These are phyloP conservation scores for Hyaloscypha variabilis DNA, from an alignment of 495 filamentous ascomycete genomes.

Conservation along the genomic window DNA sequence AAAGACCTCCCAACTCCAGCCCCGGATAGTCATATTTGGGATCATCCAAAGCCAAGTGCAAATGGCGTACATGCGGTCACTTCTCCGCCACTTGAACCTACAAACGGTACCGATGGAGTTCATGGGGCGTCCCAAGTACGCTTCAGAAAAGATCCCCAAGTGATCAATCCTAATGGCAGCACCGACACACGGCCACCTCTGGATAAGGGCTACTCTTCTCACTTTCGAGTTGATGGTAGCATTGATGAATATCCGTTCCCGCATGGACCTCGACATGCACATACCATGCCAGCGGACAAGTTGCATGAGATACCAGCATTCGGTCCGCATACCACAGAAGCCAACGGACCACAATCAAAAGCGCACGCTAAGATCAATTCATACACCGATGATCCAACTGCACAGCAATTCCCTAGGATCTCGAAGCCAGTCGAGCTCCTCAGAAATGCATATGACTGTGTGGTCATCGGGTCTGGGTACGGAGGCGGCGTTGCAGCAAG, in stretches of 20 bases:
- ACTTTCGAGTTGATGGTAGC: constrained; percentile 8
- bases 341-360: constrained; percentile 39
- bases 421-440: constrained; percentile 59
- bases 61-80: background rate
- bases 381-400: constrained; percentile 44
- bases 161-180: background rate
- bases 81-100: background rate
- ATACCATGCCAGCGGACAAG: constrained; percentile 12
- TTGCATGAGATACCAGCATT: constrained; percentile 22
- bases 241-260: constrained; percentile 3
- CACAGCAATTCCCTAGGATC: constrained; percentile 49
- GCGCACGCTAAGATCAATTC: constrained; percentile 40
- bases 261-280: background rate
- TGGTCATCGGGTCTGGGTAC: constrained; percentile 70
- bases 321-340: constrained; percentile 17
- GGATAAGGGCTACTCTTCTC: constrained; percentile 12
- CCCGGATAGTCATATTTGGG: constrained; percentile 9
- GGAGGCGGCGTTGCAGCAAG: constrained; percentile 68
- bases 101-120: background rate
- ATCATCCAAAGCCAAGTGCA: background rate
- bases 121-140: constrained; percentile 8
- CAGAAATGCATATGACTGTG: constrained; percentile 60
- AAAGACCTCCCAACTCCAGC: constrained; percentile 18
- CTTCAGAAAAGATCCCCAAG: constrained; percentile 10
- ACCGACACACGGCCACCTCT: background rate